phyloP scores from a whole-genome alignment of 2,329 filamentous ascomycete species.

The Exophiala bonariae region DNA sequence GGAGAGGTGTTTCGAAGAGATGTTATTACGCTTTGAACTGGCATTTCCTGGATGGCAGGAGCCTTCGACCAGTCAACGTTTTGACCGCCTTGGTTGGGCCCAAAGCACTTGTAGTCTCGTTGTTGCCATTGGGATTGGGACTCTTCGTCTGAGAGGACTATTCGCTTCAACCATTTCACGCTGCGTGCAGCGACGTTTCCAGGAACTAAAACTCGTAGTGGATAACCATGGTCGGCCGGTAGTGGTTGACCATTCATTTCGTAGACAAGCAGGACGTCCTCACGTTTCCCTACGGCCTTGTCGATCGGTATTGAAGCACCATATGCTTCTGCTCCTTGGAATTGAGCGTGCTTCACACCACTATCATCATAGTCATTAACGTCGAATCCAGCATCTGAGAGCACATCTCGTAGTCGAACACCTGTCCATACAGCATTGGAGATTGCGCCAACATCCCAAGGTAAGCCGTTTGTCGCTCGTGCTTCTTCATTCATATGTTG shows the following conservation, averaged over 20 bases:
- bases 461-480: conserved; percentile 56
- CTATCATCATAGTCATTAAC: conserved; percentile 37
- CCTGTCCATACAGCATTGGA: conserved; percentile 62
- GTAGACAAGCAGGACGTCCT: conserved; percentile 64
- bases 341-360: conserved; percentile 53
- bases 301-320: conserved; percentile 59
- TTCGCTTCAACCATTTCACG: conserved; percentile 68
- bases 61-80: conserved; percentile 64
- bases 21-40: conserved; percentile 68
- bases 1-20: conserved; percentile 7
- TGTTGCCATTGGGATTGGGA: conserved; percentile 66
- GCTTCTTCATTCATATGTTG: conserved; percentile 58
- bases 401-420: conserved; percentile 55
- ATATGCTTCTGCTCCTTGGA: conserved; percentile 62
- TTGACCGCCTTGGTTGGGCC: conserved; percentile 57
- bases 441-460: conserved; percentile 62
- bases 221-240: conserved; percentile 66
- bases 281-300: conserved; percentile 58
- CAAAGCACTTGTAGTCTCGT: conserved; percentile 69
- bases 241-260: conserved; percentile 66
- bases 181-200: conserved; percentile 64
- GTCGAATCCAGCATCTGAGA: conserved; percentile 56
- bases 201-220: conserved; percentile 62
- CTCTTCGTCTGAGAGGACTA: conserved; percentile 66
- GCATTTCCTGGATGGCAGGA: conserved; percentile 66